phyloP scores from a whole-genome alignment of 768 basidiomycete genomes.

The Agrocybe praecox region DNA sequence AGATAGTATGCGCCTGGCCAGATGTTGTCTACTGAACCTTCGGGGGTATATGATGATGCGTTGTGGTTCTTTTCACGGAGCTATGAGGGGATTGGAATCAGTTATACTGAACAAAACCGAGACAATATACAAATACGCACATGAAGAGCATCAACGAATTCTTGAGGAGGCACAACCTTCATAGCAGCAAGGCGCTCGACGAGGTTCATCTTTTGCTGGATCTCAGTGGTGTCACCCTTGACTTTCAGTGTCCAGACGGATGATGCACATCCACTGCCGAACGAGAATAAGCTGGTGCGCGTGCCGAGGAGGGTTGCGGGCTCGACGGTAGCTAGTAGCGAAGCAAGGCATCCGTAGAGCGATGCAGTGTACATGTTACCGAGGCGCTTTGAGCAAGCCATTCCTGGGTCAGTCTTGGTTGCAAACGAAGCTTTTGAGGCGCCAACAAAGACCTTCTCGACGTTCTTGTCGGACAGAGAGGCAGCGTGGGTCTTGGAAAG shows the following conservation, averaged over 20 bases:
- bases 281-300: constrained; percentile 94
- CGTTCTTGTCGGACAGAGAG: constrained; percentile 89
- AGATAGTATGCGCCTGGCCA: constrained; percentile 96
- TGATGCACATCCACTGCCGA: constrained; percentile 93
- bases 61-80: constrained; percentile 98
- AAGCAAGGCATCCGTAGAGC: constrained; percentile 92
- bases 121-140: constrained; percentile 42
- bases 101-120: neutral
- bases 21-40: constrained; percentile 88
- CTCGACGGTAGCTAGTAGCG: constrained; percentile 74
- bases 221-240: constrained; percentile 85
- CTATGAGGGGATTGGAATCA: constrained; percentile 39
- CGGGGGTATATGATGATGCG: constrained; percentile 79
- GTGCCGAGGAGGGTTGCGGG: constrained; percentile 75
- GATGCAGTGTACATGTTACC: constrained; percentile 99
- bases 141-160: constrained; percentile 83
- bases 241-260: constrained; percentile 89
- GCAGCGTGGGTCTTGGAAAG: constrained; percentile 67
- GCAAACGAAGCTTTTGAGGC: constrained; percentile 76
- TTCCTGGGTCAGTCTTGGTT: constrained; percentile 75
- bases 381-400: constrained; percentile 86
- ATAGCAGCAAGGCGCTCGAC: constrained; percentile 75
- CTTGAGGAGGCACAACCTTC: constrained; percentile 91
- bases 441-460: constrained; percentile 94
- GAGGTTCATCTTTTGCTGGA: constrained; percentile 82